A percentile compares a stretch with the other conserved stretches of the same genome.
Conservation (phyloP, 2,329 filamentous ascomycete genomes). For the Zasmidium citrigriseum region DNA sequence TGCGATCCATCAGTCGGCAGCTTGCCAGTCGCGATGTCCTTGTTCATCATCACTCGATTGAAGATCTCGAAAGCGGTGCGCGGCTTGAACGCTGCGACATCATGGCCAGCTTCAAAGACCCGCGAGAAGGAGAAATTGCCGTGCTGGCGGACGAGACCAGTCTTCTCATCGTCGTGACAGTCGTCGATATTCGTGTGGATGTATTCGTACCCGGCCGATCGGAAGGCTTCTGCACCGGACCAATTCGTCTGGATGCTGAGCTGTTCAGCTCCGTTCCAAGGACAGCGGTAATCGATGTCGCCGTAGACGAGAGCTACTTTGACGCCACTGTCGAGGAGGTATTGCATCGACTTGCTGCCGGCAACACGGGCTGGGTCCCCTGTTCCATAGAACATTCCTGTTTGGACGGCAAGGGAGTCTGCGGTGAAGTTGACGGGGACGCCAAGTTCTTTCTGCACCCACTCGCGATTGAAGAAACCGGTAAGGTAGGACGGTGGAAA, state of each 20-base stretch:
- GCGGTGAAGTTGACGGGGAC: slow-evolving; percentile 49
- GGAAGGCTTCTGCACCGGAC: slow-evolving; percentile 22
- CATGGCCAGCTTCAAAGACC: slow-evolving; percentile 37
- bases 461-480: slow-evolving; percentile 49
- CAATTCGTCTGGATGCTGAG: slow-evolving; percentile 31
- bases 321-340: slow-evolving; percentile 27
- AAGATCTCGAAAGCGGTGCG: slow-evolving; percentile 58
- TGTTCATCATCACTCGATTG: slow-evolving; percentile 51
- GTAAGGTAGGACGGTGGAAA: slow-evolving; percentile 20
- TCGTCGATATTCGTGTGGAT: slow-evolving; percentile 26
- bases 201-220: slow-evolving; percentile 32
- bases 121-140: slow-evolving; percentile 38
- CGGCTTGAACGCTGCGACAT: slow-evolving; percentile 49
- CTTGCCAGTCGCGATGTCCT: slow-evolving; percentile 57
- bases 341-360: slow-evolving; percentile 26
- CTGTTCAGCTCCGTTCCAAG: slow-evolving; percentile 32
- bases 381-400: slow-evolving; percentile 9
- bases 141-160: slow-evolving; percentile 36
- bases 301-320: slow-evolving; percentile 32
- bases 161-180: slow-evolving; percentile 23
- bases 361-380: slow-evolving; percentile 24
- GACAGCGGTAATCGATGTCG: slow-evolving; percentile 32
- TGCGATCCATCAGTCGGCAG: slow-evolving; percentile 43
- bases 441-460: slow-evolving; percentile 49
- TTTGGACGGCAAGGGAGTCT: slow-evolving; percentile 6